Evolutionary conservation across 257 asterid genomes (phyloP).

Genomic region (Rauvolfia tetraphylla): DNA sequence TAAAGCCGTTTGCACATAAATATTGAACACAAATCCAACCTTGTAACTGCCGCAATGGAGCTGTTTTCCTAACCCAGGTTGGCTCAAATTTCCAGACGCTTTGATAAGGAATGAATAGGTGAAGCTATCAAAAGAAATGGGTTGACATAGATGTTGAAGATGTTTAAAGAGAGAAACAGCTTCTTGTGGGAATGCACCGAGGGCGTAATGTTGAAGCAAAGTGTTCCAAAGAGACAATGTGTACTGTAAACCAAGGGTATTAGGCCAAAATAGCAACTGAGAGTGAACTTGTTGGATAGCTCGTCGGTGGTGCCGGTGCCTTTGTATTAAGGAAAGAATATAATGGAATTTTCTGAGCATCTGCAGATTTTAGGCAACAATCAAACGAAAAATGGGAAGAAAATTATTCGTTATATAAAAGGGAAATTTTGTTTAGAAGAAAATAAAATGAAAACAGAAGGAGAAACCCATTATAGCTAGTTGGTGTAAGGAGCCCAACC

Average conservation of each 20-base stretch:
- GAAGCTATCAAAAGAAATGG: conserved; percentile 44
- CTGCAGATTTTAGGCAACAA: conserved; percentile 5
- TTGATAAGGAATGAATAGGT: conserved; percentile 61
- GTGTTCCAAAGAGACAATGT: conserved; percentile 52
- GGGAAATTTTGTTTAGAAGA: not conserved
- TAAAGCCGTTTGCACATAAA: conserved; percentile 65
- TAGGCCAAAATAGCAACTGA: conserved; percentile 25
- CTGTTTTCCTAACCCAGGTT: conserved; percentile 33
- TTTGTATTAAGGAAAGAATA: conserved; percentile 17
- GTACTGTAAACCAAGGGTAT: conserved; percentile 19
- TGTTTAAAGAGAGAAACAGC: conserved; percentile 43
- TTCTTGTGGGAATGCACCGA: conserved; percentile 43
- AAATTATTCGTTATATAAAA: not conserved
- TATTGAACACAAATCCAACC: conserved; percentile 43
- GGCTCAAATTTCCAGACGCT: conserved; percentile 42
- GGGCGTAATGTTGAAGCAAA: conserved; percentile 57
- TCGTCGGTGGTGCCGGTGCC: conserved; percentile 16
- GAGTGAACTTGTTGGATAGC: conserved; percentile 27
- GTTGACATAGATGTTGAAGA: conserved; percentile 27
- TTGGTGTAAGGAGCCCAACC: not conserved
- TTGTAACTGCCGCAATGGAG: conserved; percentile 43
- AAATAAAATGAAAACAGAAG: not conserved
- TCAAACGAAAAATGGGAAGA: not conserved
- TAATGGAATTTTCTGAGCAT: conserved; percentile 6
- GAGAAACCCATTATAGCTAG: not conserved